These are phyloP conservation scores for Aspergillus ochraceus DNA, from an alignment of 2,329 filamentous ascomycete genomes.

Conservation along the genomic window DNA sequence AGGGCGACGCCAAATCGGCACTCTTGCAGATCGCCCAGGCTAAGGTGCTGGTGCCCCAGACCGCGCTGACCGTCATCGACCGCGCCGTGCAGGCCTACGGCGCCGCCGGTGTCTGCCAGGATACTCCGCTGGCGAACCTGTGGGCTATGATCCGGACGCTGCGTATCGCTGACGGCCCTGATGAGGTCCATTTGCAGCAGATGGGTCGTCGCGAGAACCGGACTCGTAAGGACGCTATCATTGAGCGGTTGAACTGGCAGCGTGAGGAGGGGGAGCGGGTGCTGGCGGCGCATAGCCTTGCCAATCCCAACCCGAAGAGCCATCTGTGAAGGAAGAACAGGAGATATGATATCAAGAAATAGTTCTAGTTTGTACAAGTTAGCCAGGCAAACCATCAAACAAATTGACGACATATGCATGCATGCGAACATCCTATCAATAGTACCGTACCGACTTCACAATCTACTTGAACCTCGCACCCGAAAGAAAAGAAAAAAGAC, in stretches of 20 bases:
- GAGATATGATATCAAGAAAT: neutral
- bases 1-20: slow-evolving; percentile 81
- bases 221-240: slow-evolving; percentile 45
- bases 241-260: slow-evolving; percentile 46
- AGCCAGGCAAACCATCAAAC: neutral
- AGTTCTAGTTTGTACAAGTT: neutral
- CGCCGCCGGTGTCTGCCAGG: slow-evolving; percentile 86
- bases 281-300: slow-evolving; percentile 36
- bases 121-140: slow-evolving; percentile 84
- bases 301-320: slow-evolving; percentile 24
- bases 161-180: slow-evolving; percentile 86
- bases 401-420: neutral
- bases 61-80: slow-evolving; percentile 84
- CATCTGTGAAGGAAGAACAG: slow-evolving; percentile 26
- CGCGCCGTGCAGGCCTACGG: slow-evolving; percentile 92
- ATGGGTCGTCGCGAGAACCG: slow-evolving; percentile 58
- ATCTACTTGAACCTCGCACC: no score
- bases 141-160: slow-evolving; percentile 80
- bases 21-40: slow-evolving; percentile 93
- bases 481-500: neutral
- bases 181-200: slow-evolving; percentile 81
- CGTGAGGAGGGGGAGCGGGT: slow-evolving; percentile 38
- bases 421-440: no score
- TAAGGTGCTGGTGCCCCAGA: slow-evolving; percentile 85
- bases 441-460: no score